Evolutionary conservation across 306 rosid genomes (phyloP).

Genomic region (Inga leiocalycina): DNA sequence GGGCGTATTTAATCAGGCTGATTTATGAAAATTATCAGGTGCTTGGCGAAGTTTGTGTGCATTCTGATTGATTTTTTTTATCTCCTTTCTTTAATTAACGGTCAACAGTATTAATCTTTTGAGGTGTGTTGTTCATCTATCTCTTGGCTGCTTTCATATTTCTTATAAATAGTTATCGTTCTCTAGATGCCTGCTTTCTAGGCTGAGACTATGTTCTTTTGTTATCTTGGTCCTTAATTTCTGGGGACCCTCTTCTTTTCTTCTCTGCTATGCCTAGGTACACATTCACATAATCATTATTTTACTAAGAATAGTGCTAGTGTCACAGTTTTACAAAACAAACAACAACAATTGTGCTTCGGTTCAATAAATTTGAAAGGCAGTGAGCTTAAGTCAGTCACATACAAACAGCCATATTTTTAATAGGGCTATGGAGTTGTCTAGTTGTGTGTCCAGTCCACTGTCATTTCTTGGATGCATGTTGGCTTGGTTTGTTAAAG

Average conservation of each 20-base stretch:
- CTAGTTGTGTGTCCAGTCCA: no score
- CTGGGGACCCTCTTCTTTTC: neutral
- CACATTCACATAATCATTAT: neutral
- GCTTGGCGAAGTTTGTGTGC: neutral
- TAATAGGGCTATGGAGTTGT: neutral
- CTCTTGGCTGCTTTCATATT: constrained; percentile 22
- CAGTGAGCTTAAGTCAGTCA: neutral
- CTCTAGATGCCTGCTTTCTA: neutral
- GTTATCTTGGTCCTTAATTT: neutral
- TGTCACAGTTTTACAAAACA: neutral
- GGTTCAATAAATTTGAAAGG: neutral
- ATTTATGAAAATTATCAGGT: constrained; percentile 19
- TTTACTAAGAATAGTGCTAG: neutral
- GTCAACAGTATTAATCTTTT: constrained; percentile 18
- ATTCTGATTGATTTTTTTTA: constrained; percentile 10
- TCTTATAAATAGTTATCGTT: neutral
- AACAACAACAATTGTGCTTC: neutral
- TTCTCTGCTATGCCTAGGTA: constrained; percentile 12
- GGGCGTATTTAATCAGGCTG: neutral
- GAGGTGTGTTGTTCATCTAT: constrained; percentile 14
- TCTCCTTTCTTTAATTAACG: constrained; percentile 8
- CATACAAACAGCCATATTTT: no score
- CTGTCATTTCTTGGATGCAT: no score
- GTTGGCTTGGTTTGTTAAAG: no score
- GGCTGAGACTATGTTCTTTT: neutral